Evolutionary conservation across 73 alveolate genomes (phyloP).

Genomic region (Tetrahymena borealis): DNA sequence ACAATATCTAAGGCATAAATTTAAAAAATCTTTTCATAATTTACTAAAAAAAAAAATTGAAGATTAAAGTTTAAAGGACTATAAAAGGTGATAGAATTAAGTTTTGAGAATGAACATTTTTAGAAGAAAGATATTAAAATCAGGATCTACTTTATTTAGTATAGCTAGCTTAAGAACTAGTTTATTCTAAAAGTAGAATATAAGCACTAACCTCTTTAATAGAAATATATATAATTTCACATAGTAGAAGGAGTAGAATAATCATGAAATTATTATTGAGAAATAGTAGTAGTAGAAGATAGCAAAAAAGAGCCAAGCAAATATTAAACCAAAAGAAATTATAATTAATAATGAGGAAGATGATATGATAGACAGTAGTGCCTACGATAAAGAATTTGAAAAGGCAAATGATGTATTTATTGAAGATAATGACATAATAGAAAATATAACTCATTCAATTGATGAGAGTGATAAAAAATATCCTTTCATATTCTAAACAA

Average conservation of each 20-base stretch:
- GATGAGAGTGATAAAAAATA: not conserved
- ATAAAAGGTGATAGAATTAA: not conserved
- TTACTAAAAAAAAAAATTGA: not conserved
- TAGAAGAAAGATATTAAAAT: not conserved
- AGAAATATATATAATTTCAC: not conserved
- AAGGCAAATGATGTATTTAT: not conserved
- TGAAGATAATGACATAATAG: not conserved
- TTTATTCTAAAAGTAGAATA: not conserved
- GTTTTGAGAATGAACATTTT: not conserved
- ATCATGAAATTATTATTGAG: not conserved
- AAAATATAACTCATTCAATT: not conserved
- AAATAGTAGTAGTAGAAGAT: not conserved
- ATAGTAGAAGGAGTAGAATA: not conserved
- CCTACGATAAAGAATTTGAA: not conserved
- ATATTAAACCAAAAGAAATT: not conserved
- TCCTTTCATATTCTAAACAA: not conserved
- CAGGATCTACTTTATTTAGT: not conserved
- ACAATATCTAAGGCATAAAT: not conserved
- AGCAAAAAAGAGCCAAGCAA: not conserved
- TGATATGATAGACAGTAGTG: not conserved
- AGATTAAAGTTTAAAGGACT: not conserved
- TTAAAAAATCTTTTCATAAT: not conserved
- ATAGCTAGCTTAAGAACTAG: not conserved
- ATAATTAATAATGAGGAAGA: not conserved
- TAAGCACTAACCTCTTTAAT: not conserved